phyloP scores from a whole-genome alignment of 2,329 filamentous ascomycete genomes.

The Lasiodiplodia sp. region DNA sequence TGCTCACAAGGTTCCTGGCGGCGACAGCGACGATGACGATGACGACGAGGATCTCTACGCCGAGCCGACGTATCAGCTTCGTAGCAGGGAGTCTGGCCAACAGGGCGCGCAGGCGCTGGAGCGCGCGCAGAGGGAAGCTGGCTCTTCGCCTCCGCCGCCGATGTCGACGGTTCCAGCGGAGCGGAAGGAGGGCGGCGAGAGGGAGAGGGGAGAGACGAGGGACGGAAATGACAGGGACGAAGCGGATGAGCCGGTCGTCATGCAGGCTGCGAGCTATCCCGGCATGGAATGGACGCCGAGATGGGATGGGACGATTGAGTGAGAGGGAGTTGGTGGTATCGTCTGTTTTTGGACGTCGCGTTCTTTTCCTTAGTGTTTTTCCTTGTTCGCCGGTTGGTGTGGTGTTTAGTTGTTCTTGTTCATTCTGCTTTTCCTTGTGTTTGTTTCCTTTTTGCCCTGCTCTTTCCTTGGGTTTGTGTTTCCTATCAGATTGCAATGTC shows the following conservation, averaged over 20 bases:
- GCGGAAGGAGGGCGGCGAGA: conserved; percentile 6
- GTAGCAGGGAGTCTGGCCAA: conserved; percentile 35
- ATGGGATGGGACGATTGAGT: conserved; percentile 40
- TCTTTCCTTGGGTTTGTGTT: background rate
- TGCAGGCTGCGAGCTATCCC: conserved; percentile 73
- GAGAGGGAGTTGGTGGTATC: background rate
- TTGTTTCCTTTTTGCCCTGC: background rate
- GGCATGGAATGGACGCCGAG: conserved; percentile 73
- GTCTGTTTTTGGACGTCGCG: background rate
- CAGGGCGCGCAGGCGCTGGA: conserved; percentile 21
- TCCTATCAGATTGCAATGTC: background rate
- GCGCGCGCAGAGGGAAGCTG: conserved; percentile 2
- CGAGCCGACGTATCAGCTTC: conserved; percentile 38
- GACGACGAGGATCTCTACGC: conserved; percentile 23
- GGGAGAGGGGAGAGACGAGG: conserved; percentile 36
- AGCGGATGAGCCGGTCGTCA: conserved; percentile 58
- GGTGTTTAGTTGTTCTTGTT: background rate
- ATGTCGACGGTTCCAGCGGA: conserved; percentile 39
- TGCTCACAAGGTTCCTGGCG: background rate
- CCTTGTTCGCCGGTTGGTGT: background rate
- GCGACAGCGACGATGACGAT: conserved; percentile 6
- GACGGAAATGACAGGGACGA: conserved; percentile 39
- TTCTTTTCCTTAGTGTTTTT: background rate
- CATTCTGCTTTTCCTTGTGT: background rate
- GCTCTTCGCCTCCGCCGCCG: background rate